Percentiles rank a stretch among this genome's conserved stretches.
phyloP scores from a whole-genome alignment of 2,329 filamentous ascomycete genomes.

The Clathrospora elynae region DNA sequence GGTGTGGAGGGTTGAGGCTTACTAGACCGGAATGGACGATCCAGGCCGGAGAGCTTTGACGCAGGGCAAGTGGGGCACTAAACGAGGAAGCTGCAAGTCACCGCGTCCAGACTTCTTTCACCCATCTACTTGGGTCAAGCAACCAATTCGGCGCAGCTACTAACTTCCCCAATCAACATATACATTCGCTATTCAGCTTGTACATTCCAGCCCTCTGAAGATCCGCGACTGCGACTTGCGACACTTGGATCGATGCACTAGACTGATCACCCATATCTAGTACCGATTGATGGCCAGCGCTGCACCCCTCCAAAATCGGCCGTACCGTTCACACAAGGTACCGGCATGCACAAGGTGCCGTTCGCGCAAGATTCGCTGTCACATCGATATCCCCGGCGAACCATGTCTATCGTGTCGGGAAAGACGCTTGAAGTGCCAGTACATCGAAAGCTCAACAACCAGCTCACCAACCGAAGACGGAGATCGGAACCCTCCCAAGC shows the following conservation, averaged over 20 bases:
- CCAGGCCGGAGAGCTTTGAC: slow-evolving; percentile 6
- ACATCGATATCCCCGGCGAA: slow-evolving; percentile 48
- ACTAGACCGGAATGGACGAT: no score
- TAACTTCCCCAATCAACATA: no score
- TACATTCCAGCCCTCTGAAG: no score
- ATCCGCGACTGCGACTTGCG: neutral
- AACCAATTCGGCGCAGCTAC: no score
- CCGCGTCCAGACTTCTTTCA: slow-evolving; percentile 13
- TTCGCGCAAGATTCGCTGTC: slow-evolving; percentile 50
- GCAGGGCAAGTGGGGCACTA: slow-evolving; percentile 5
- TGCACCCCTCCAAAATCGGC: slow-evolving; percentile 43
- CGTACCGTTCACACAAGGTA: slow-evolving; percentile 52
- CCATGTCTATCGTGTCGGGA: slow-evolving; percentile 50
- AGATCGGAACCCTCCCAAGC: slow-evolving; percentile 32
- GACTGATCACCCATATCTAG: neutral
- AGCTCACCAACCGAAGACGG: slow-evolving; percentile 33
- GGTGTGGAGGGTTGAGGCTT: no score
- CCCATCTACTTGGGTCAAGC: no score
- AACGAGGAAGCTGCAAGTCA: neutral
- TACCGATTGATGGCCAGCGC: slow-evolving; percentile 40
- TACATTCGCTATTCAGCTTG: no score
- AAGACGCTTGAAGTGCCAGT: slow-evolving; percentile 46
- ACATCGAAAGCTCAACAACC: slow-evolving; percentile 34
- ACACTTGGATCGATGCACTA: neutral
- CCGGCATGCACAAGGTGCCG: slow-evolving; percentile 51